Evolutionary conservation across 306 rosid genomes (phyloP).

Genomic region (Quercus alba): DNA sequence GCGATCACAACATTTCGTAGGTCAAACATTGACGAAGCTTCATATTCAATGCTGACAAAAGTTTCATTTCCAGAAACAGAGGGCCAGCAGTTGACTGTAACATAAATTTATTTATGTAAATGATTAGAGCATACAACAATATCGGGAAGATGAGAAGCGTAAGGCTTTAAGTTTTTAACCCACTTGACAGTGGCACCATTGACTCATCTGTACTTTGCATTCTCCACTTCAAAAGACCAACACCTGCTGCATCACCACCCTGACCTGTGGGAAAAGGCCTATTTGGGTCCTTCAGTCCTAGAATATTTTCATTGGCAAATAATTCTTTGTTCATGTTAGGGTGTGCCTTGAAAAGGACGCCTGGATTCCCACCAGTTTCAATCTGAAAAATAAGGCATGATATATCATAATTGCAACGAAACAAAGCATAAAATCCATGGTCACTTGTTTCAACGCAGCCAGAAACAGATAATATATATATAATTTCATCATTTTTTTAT

Average conservation of each 20-base stretch:
- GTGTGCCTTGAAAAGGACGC: slow-evolving; percentile 90
- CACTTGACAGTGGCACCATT: slow-evolving; percentile 76
- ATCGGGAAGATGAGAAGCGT: background rate
- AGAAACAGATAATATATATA: background rate
- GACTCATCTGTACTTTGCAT: slow-evolving; percentile 88
- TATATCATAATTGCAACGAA: background rate
- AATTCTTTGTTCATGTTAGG: slow-evolving; percentile 97
- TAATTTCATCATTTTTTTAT: no score
- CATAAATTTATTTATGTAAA: slow-evolving; percentile 20
- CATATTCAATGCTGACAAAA: slow-evolving; percentile 93
- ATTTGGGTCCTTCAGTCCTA: slow-evolving; percentile 74
- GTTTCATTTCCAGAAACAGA: slow-evolving; percentile 95
- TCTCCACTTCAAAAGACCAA: slow-evolving; percentile 88
- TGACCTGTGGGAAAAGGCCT: slow-evolving; percentile 94
- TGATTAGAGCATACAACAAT: slow-evolving; percentile 11
- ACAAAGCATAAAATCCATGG: slow-evolving; percentile 13
- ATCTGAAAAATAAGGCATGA: slow-evolving; percentile 46
- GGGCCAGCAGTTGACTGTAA: slow-evolving; percentile 99
- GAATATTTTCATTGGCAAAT: slow-evolving; percentile 65
- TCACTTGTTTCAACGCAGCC: background rate
- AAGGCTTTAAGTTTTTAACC: slow-evolving; percentile 22
- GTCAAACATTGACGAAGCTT: slow-evolving; percentile 84
- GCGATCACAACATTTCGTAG: slow-evolving; percentile 70
- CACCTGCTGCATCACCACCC: slow-evolving; percentile 78
- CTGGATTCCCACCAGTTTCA: slow-evolving; percentile 78